Evolutionary conservation across 257 asterid species (phyloP), one percentile per base, ranked within the genome.

Genomic region (Solanum chmielewskii): DNA sequence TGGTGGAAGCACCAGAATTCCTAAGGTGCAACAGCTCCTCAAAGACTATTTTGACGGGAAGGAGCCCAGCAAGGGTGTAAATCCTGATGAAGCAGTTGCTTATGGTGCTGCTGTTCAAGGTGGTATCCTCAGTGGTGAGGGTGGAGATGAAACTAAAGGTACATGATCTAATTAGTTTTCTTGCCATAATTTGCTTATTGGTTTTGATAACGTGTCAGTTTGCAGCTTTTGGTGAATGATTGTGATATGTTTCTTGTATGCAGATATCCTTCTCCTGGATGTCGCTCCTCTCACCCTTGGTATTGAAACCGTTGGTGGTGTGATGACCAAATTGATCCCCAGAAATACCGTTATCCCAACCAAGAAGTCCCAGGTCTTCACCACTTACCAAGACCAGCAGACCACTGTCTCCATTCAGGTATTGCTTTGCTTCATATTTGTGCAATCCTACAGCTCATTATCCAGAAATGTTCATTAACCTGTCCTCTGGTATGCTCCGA

Each of bases 71-170:
- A 95, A 95, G 90, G 99, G 99, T 91, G 99, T 97, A 75, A 97
- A 95, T 92, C 98, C 99, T 0, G 99, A 97, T 56, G 99, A 97
- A 91, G 98, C 99, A 5, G 99, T 97, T 87, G 98, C 99, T 87
- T 94, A 73, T 91, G 99, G 99, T 86, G 99, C 99, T 90, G 98
- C 99, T 74, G 98, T 97, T 9, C 98, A 95, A 91, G 99, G 98
- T 66, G 98, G 98, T 45, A 94, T 95, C 86, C 89, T 97, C 89
- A 94, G 99, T 29, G 99, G 99, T 16, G 99, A 95, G 91, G 99
- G 99, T 45, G 99, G 99, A 83, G 99, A 95, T 47, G 99, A 97
- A 90, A 96, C 98, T 74, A 95, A 95, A 94, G 98, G 98, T 97
- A 91, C 83, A 78, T 18, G 85, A 81, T 18, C 44, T 20, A 27